Percentiles rank a stretch among this genome's conserved stretches.
Evolutionary conservation across 1,284 basidiomycete species (phyloP).

Genomic region (Thecaphora frezii): DNA sequence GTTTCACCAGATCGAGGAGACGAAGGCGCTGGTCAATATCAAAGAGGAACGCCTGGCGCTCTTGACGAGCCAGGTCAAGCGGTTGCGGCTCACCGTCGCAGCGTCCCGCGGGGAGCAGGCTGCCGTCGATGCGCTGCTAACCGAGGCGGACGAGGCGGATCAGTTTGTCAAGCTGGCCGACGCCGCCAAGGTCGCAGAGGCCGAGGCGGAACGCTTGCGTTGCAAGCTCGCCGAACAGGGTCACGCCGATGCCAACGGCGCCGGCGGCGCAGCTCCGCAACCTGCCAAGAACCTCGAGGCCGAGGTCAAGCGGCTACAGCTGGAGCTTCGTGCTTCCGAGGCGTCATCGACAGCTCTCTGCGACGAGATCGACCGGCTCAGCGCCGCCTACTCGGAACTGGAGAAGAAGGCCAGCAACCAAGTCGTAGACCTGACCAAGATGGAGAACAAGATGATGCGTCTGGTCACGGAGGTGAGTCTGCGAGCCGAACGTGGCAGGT

Average conservation of each 20-base stretch:
- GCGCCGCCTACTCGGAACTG: slow-evolving; percentile 81
- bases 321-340: slow-evolving; percentile 25
- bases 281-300: slow-evolving; percentile 57
- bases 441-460: slow-evolving; percentile 73
- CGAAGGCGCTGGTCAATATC: slow-evolving; percentile 47
- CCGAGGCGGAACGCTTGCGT: slow-evolving; percentile 9
- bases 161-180: slow-evolving; percentile 22
- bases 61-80: slow-evolving; percentile 73
- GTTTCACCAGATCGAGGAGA: slow-evolving; percentile 52
- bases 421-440: slow-evolving; percentile 73
- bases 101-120: slow-evolving; percentile 73
- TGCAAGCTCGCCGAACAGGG: neutral
- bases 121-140: slow-evolving; percentile 71
- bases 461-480: slow-evolving; percentile 59
- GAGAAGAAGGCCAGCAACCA: slow-evolving; percentile 81
- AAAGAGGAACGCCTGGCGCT: slow-evolving; percentile 73
- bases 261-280: too few relatives aligned
- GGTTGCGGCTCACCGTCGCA: slow-evolving; percentile 76
- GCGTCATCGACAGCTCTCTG: slow-evolving; percentile 63
- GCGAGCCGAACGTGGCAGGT: too few relatives aligned
- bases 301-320: slow-evolving; percentile 66
- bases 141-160: slow-evolving; percentile 56
- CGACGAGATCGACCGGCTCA: slow-evolving; percentile 81
- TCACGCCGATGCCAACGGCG: slow-evolving; percentile 1
- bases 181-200: slow-evolving; percentile 5